Base-by-base conservation (phyloP, 2,329 filamentous ascomycete species). In the Amauroascus verrucosus region DNA sequence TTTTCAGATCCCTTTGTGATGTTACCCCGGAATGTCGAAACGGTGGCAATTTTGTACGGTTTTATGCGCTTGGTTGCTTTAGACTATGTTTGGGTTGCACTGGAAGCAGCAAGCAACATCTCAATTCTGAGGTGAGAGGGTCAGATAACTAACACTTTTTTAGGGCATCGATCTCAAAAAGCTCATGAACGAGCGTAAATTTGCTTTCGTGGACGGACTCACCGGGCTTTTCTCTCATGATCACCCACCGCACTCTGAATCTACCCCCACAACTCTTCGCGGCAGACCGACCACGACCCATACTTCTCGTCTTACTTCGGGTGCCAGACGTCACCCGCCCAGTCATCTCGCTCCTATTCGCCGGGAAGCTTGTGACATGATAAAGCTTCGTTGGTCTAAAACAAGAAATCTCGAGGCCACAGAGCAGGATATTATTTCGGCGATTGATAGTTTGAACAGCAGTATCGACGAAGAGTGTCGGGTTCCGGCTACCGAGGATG, bases 161-260 rank as follows among this genome's bases (percentile, higher is more conserved):
- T 45, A 85, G 78, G 86, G 86, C 1, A 64, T 93, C 47, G 87
- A 94, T 68, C 72, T 93, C 48, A 78, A 84, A 16, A 75, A 75
- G 5, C 67, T 84, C 3, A 68, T 71, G 51, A 74, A 74, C 33
- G 77, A 78, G 56, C 78, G 78, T 30, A 77, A 76, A 49, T 84
- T 95, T 61, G 71, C 74, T 41, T 91, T 88, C 60, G 76, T 95
- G 30, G 88, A 95, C 68, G 87, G 86, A 18, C 71, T 93, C 54
- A 79, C 76, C 18, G 75, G 75, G 24, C 64, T 87, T 24, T 85
- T 80, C 60, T 62, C 58, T 9, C 57, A 61, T n/a, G 28, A 47
- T 20, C 9, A 32, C 16, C 3, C 7, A 7, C 35, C 7, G 13
- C 43, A 52, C n/a, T 16, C 50, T 28, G 9, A 30, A 35, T 22